Base-by-base conservation (phyloP, 2,329 filamentous ascomycete species). In the Apiospora arundinis region DNA sequence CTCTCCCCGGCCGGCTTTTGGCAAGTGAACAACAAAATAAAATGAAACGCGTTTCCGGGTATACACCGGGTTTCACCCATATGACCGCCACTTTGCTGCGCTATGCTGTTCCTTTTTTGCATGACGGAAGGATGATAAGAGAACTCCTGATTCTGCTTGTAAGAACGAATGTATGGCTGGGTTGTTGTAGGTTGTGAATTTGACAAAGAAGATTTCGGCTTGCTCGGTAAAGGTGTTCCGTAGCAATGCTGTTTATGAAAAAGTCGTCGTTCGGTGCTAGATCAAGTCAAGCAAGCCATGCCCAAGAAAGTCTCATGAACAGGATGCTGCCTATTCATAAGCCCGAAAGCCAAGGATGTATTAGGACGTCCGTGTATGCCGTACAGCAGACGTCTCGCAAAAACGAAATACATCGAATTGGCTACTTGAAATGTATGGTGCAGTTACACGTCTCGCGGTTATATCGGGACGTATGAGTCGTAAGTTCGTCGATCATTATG, bases 131-230 rank as follows among this genome's bases (percentile, higher is more conserved):
- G 56, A 69, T 45, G 37, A 63, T 63, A 63, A 63, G 32, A 63
- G 37, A 69, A 69, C 67, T 69, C 46, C 67, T 40, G 56, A 63
- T 63, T 40, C 56, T 63, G 56, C 28, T 37, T 37, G 18, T 25
- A 52, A 69, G 67, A 56, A 68, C 45, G 66, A 68, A 18, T 23
- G 32, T 28, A 40, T 52, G 32, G 8, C 46, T 37, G 21, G 4
- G 21, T 63, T 40, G 9, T 40, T 63, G 32, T 16, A 40, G 25
- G 56, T 63, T 63, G 45, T 52, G 25, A 45, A 45, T 45, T 45
- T 69, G 46, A 69, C 67, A 69, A 69, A 69, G 67, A 69, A 69
- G 37, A 69, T 56, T 40, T 44, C 23, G 18, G 65, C 40, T 67
- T 46, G 65, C n/a, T 25, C 40, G 65, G 56, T n/a, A 40, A n/a